These are phyloP conservation scores for Linnemannia elongata DNA, from an alignment of 192 early-diverging fungal genomes.

Conservation along the genomic window DNA sequence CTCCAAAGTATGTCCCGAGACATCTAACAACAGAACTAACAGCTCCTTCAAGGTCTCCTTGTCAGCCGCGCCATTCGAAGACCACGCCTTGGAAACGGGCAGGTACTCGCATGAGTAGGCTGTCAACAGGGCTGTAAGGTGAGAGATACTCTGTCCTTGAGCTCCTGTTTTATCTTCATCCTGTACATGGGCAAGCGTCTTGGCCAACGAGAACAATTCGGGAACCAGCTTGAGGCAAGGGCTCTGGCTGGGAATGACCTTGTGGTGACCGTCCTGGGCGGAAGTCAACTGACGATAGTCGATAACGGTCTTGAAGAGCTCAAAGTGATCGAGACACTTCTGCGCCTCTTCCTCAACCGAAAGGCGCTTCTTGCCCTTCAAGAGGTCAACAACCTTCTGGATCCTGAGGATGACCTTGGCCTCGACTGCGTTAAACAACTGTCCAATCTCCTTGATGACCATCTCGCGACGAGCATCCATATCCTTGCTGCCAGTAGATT, in stretches of 20 bases:
- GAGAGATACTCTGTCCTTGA: neutral
- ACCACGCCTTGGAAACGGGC: slow-evolving; percentile 21
- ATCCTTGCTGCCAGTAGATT: neutral
- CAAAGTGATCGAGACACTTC: slow-evolving; percentile 46
- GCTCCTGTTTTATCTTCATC: neutral
- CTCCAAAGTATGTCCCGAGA: slow-evolving; percentile 20
- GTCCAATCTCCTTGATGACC: neutral
- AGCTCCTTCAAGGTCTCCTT: slow-evolving; percentile 19
- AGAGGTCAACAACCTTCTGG: slow-evolving; percentile 2
- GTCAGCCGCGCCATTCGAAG: neutral
- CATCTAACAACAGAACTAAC: slow-evolving; percentile 9
- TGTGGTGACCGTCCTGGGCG: neutral
- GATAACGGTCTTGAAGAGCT: slow-evolving; percentile 33
- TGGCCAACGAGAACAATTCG: slow-evolving; percentile 28
- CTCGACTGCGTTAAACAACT: slow-evolving; percentile 25
- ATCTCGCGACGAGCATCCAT: neutral
- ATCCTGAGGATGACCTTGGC: slow-evolving; percentile 11
- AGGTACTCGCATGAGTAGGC: slow-evolving; percentile 49
- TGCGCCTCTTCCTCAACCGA: neutral
- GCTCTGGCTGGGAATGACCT: neutral
- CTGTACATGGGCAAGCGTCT: neutral
- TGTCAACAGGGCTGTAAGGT: slow-evolving; percentile 33
- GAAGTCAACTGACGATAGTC: slow-evolving; percentile 16
- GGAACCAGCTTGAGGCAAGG: slow-evolving; percentile 14
- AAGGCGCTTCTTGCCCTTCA: neutral